These are phyloP conservation scores for Detonula confervacea DNA, from an alignment of 352 stramenopile species.

Conservation along the genomic window DNA sequence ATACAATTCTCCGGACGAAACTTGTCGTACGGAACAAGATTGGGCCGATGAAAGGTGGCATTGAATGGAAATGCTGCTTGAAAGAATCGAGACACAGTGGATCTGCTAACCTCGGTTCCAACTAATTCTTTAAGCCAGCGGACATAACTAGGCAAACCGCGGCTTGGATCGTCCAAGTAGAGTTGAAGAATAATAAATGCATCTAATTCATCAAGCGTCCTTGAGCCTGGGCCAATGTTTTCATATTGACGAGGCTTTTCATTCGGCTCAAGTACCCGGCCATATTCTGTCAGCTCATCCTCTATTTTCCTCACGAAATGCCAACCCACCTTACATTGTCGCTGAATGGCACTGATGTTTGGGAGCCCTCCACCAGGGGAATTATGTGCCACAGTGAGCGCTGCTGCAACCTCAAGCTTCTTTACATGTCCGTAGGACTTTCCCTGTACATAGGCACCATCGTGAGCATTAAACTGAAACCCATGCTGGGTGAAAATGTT, in stretches of 20 bases:
- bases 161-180: constrained; percentile 8
- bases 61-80: constrained; percentile 4
- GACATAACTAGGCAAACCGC: background rate
- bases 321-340: constrained; percentile 3
- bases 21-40: constrained; percentile 31
- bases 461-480: background rate
- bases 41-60: constrained; percentile 9
- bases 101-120: constrained; percentile 1
- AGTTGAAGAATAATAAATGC: constrained; percentile 21
- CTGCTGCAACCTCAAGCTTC: background rate
- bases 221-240: background rate
- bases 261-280: background rate
- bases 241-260: constrained; percentile 2
- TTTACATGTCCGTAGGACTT: background rate
- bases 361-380: background rate
- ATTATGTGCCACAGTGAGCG: background rate
- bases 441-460: background rate
- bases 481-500: background rate
- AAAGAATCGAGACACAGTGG: constrained; percentile 26
- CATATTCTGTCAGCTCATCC: no score
- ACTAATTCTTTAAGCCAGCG: constrained; percentile 5
- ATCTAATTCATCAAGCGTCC: constrained; percentile 12
- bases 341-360: background rate
- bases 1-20: constrained; percentile 16
- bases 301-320: constrained; percentile 33